phyloP scores from a whole-genome alignment of 2,329 filamentous ascomycete genomes.

The Byssochlamys sp. region DNA sequence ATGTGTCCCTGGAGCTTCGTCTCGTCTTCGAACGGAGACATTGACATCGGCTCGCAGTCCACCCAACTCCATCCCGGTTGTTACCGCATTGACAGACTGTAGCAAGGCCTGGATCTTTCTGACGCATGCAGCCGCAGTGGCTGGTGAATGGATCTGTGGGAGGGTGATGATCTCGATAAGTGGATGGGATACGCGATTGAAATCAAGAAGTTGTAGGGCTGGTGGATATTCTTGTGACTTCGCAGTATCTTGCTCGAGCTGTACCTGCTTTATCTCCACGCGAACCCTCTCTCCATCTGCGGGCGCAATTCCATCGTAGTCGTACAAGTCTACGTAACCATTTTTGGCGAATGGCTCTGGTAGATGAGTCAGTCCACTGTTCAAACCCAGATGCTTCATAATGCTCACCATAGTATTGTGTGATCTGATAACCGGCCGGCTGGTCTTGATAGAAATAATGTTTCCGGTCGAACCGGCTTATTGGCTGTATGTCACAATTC shows the following conservation, averaged over 20 bases:
- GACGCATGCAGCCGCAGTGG: constrained; percentile 78
- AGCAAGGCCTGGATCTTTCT: constrained; percentile 78
- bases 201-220: constrained; percentile 70
- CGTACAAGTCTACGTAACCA: constrained; percentile 60
- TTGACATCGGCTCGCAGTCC: constrained; percentile 90
- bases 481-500: constrained; percentile 64
- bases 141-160: constrained; percentile 76
- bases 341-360: constrained; percentile 55
- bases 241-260: constrained; percentile 95
- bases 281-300: constrained; percentile 61
- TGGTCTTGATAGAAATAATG: constrained; percentile 99
- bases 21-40: constrained; percentile 65
- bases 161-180: constrained; percentile 91
- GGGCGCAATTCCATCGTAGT: constrained; percentile 68
- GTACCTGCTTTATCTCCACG: constrained; percentile 82
- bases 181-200: constrained; percentile 84
- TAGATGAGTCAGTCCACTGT: constrained; percentile 1
- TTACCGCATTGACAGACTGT: constrained; percentile 71
- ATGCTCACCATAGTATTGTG: constrained; percentile 67
- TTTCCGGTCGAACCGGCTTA: constrained; percentile 85
- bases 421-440: constrained; percentile 92
- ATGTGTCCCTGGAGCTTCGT: constrained; percentile 32
- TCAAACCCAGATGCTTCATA: neutral
- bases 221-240: constrained; percentile 76
- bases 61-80: constrained; percentile 84